These are phyloP conservation scores for Phytophthora pini DNA, from an alignment of 352 stramenopile species.

Conservation along the genomic window DNA sequence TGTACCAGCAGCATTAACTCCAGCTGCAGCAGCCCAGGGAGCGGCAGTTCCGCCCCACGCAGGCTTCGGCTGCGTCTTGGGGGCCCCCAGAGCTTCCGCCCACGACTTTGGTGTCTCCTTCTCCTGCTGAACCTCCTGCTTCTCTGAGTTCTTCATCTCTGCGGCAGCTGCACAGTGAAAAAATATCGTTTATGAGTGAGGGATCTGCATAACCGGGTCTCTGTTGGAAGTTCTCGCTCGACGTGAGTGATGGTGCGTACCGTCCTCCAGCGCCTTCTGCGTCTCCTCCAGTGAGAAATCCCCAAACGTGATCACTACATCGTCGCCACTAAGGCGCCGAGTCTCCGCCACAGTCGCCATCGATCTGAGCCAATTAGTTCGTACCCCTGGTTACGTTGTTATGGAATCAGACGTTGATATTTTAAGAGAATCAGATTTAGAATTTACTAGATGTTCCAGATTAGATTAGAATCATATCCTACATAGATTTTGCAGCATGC, in stretches of 20 bases:
- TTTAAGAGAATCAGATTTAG: background rate
- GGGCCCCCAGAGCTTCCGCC: conserved; percentile 59
- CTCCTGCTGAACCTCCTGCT: background rate
- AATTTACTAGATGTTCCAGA: too few species aligned
- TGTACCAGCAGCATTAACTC: conserved; percentile 1
- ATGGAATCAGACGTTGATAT: conserved; percentile 8
- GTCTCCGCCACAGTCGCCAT: conserved; percentile 15
- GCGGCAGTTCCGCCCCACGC: conserved; percentile 37
- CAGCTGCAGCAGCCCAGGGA: conserved; percentile 21
- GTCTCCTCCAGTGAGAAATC: conserved; percentile 84
- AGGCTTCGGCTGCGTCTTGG: conserved; percentile 32
- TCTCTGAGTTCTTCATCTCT: conserved; percentile 19
- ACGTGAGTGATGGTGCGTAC: conserved; percentile 32
- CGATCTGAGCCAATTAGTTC: conserved; percentile 6
- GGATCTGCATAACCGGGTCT: conserved; percentile 10
- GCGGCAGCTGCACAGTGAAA: conserved; percentile 20
- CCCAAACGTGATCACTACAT: conserved; percentile 70
- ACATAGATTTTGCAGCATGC: too few species aligned
- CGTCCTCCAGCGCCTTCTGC: conserved; percentile 48
- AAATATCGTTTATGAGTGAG: background rate
- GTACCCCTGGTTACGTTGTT: conserved; percentile 14
- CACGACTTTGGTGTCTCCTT: conserved; percentile 56
- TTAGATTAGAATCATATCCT: too few species aligned
- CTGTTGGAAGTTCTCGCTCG: background rate
- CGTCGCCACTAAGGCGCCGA: conserved; percentile 8